These are phyloP conservation scores for Quercus variabilis DNA, from an alignment of 306 rosid genomes.

Conservation along the genomic window DNA sequence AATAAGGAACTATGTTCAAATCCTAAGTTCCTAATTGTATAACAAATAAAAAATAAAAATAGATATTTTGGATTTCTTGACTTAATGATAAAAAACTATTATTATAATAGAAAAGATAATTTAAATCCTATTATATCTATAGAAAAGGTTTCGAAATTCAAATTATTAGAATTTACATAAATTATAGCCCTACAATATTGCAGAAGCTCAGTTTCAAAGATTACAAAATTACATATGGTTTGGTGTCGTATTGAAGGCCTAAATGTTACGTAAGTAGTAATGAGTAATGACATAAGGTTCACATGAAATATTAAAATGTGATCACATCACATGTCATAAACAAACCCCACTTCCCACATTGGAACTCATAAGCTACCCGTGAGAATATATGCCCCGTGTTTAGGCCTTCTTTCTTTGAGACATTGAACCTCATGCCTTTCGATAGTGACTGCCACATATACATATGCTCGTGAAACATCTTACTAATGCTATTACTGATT, in stretches of 20 bases:
- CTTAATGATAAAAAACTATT: too few relatives aligned
- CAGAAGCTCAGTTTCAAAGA: too few relatives aligned
- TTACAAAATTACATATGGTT: too few relatives aligned
- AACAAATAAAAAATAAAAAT: too few relatives aligned
- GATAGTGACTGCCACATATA: background rate
- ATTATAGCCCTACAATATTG: too few relatives aligned
- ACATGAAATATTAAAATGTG: background rate
- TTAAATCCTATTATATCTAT: too few relatives aligned
- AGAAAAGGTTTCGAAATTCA: too few relatives aligned
- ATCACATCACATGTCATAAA: slow-evolving; percentile 20
- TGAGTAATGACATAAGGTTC: slow-evolving; percentile 1
- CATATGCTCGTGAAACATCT: slow-evolving; percentile 7
- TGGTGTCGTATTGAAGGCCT: background rate
- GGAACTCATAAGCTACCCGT: slow-evolving; percentile 17
- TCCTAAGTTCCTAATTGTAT: too few relatives aligned
- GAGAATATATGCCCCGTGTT: slow-evolving; percentile 3
- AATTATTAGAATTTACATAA: too few relatives aligned
- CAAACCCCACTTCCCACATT: background rate
- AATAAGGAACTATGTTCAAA: too few relatives aligned
- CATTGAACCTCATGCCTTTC: background rate
- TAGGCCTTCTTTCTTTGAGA: background rate
- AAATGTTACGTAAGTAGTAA: background rate
- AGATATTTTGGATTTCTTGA: too few relatives aligned
- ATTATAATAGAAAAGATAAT: too few relatives aligned
- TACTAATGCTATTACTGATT: background rate